phyloP scores from a whole-genome alignment of 2,329 filamentous ascomycete species.

The Aureobasidium sp. region DNA sequence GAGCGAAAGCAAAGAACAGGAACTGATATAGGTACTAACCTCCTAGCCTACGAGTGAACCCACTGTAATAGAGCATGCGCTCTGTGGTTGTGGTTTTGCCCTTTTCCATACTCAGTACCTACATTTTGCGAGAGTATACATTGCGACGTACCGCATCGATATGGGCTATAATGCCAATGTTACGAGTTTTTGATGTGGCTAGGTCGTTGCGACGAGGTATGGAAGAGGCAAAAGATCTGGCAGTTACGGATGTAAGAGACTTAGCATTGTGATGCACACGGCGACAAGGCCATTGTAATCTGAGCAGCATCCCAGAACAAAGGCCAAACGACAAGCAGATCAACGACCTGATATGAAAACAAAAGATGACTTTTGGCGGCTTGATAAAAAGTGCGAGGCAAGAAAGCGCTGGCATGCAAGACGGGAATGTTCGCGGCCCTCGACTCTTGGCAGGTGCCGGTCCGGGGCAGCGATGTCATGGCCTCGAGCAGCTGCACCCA shows the following conservation, averaged over 20 bases:
- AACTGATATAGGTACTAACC: slow-evolving; percentile 32
- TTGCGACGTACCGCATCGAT: slow-evolving; percentile 66
- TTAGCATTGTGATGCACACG: neutral
- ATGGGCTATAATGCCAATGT: slow-evolving; percentile 97
- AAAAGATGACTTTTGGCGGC: neutral
- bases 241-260: neutral
- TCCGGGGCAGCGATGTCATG: slow-evolving; percentile 22
- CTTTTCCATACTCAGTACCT: slow-evolving; percentile 28
- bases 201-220: slow-evolving; percentile 6
- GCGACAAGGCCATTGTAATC: slow-evolving; percentile 4
- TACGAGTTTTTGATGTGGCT: slow-evolving; percentile 51
- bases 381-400: neutral
- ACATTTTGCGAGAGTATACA: neutral
- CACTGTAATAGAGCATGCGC: slow-evolving; percentile 97
- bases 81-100: slow-evolving; percentile 98
- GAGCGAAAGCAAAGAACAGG: neutral
- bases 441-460: slow-evolving; percentile 6
- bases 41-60: slow-evolving; percentile 78
- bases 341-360: neutral
- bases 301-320: slow-evolving; percentile 7
- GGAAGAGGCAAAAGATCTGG: slow-evolving; percentile 14
- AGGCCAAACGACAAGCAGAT: neutral
- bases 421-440: slow-evolving; percentile 1
- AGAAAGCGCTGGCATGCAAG: neutral
- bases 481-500: slow-evolving; percentile 17